Evolutionary conservation across 352 stramenopile genomes (phyloP), one percentile per base, ranked within the genome.

Genomic region (Elongisporangium anandrum): DNA sequence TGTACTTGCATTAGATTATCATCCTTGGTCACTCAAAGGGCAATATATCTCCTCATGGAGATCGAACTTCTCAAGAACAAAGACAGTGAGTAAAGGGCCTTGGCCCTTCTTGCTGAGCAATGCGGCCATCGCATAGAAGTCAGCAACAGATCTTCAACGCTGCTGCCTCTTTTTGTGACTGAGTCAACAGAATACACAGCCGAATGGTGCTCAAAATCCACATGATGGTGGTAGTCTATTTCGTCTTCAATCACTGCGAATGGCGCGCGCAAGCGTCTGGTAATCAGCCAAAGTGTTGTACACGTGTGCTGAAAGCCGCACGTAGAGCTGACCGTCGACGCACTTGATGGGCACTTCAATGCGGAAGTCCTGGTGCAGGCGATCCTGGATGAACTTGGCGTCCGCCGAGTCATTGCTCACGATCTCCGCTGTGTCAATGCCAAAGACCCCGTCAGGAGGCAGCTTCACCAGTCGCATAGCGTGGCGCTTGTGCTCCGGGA

Each of bases 321-420:
- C 81, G 74, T 94, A 98, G 1, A 98, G 68, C 22, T 68, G 63
- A 0, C 79, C 85, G 29, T 93, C 76, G 17, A 98, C 70, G 59
- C 87, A 97, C 69, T 98, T 98, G 38, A 98, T 79, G 10, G 95
- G 95, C 48, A 96, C 91, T 80, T 98, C 95, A 50, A 98, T 93
- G 20, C 62, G 57, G 52, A 93, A 69, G 17, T 53, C 22, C 19
- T 75, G 60, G 68, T 97, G 94, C 19, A 98, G 73, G 59, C 72
- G 79, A 63, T 97, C 93, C 73, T 98, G 93, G 17, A 98, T 75
- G n/a, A 73, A 69, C 52, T 98, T 97, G 51, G 90, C 91, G 66
- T 97, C 82, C 2, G 73, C 77, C 0, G 90, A 97, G 10, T 79
- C 92, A 53, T 85, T 79, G 4, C 56, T 68, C 64, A 57, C 24